phyloP scores from a whole-genome alignment of 768 basidiomycete species.

The Mycena metata region DNA sequence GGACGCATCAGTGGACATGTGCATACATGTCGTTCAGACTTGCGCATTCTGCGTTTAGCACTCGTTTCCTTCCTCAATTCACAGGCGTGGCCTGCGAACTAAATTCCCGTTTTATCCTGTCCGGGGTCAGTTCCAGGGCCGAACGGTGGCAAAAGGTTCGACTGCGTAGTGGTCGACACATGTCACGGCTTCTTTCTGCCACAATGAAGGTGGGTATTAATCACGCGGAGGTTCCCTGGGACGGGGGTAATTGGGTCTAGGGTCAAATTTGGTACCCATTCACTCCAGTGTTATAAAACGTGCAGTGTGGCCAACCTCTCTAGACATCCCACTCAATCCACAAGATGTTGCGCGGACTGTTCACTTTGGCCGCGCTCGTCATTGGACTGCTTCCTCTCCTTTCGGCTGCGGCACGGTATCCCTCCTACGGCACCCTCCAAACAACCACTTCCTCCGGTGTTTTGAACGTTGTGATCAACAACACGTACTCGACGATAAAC shows the following conservation, averaged over 20 bases:
- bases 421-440: constrained; percentile 10
- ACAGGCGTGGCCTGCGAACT: neutral
- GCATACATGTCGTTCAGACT: neutral
- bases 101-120: neutral
- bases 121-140: neutral
- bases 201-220: no score
- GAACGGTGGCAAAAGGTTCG: neutral
- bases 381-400: neutral
- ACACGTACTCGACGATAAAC: constrained; percentile 15
- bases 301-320: no score
- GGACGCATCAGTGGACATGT: neutral
- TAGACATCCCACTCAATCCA: no score
- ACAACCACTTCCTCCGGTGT: constrained; percentile 12
- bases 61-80: neutral
- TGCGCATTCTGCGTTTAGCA: neutral
- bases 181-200: neutral
- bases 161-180: neutral
- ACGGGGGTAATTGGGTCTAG: no score
- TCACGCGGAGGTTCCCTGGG: no score
- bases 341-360: neutral
- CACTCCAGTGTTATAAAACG: no score
- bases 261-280: no score
- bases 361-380: neutral
- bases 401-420: neutral
- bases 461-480: constrained; percentile 22